Percentiles rank a stretch among this genome's conserved stretches.
phyloP scores from a whole-genome alignment of 169 alveolate species.

The Eimeria brunetti region DNA sequence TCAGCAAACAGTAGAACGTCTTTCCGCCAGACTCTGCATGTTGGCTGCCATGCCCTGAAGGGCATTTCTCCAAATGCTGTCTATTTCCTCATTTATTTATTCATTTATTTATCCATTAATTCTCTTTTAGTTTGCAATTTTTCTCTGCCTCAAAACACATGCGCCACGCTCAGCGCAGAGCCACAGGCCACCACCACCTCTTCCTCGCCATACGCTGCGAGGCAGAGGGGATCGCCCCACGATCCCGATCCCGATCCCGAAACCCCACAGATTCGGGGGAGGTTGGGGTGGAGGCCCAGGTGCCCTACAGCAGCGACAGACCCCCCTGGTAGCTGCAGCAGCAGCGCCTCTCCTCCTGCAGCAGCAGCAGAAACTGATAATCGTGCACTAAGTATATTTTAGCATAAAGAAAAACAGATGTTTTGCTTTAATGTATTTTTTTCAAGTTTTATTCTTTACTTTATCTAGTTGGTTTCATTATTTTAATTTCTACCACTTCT shows the following conservation, averaged over 20 bases:
- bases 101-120: no score
- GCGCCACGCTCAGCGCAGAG: constrained; percentile 22
- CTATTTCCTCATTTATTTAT: no score
- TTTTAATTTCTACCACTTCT: no score
- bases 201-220: constrained; percentile 26
- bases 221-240: not conserved
- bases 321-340: constrained; percentile 39
- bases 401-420: not conserved
- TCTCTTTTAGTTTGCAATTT: not conserved
- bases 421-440: no score
- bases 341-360: constrained; percentile 51
- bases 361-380: not conserved
- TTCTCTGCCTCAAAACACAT: not conserved
- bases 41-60: not conserved
- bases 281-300: constrained; percentile 20
- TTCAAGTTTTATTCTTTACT: no score
- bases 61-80: not conserved
- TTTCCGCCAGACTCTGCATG: not conserved
- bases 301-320: constrained; percentile 25
- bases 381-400: no score
- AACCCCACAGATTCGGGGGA: not conserved
- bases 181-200: constrained; percentile 52
- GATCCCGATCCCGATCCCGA: no score
- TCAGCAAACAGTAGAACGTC: no score
- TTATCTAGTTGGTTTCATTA: no score